Percentiles rank a stretch among this genome's conserved stretches.
Conservation (phyloP, 176 grass and related monocot species). For the Chrysopogon serrulatus region DNA sequence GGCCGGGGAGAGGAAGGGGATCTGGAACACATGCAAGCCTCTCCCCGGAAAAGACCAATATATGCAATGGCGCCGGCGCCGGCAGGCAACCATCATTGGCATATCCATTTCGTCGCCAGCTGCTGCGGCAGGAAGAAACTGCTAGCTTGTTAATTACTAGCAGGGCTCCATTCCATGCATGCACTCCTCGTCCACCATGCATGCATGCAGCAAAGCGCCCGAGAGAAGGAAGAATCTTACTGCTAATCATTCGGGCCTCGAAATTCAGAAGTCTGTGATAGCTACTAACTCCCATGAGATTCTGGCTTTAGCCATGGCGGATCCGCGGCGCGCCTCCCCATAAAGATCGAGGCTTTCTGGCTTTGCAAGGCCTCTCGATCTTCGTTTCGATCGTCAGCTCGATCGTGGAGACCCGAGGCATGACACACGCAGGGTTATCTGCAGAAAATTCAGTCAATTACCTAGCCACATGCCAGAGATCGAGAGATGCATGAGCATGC, state of each 20-base stretch:
- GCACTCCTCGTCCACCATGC: not conserved
- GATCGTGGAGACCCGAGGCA: not conserved
- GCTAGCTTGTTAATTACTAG: too few relatives aligned
- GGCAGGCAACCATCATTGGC: conserved; percentile 43
- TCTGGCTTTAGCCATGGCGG: conserved; percentile 27
- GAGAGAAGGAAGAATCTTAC: conserved; percentile 14
- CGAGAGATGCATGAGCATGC: not conserved
- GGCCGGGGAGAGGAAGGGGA: conserved; percentile 12
- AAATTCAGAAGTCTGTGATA: not conserved
- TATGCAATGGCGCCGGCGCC: not conserved
- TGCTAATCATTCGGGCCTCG: conserved; percentile 27
- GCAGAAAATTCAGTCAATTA: not conserved
- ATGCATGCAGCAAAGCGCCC: not conserved
- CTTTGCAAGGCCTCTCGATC: not conserved
- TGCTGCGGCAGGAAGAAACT: not conserved
- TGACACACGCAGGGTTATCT: not conserved
- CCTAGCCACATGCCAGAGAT: not conserved
- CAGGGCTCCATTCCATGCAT: too few relatives aligned
- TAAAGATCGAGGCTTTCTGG: conserved; percentile 36
- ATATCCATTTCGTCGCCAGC: conserved; percentile 8
- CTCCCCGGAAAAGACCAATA: not conserved
- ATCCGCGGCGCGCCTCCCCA: conserved; percentile 24
- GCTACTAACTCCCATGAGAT: conserved; percentile 32
- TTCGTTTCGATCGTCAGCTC: not conserved
- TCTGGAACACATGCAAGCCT: conserved; percentile 57